Base-by-base conservation (phyloP, 495 filamentous ascomycete genomes). In the Xeromyces bisporus region DNA sequence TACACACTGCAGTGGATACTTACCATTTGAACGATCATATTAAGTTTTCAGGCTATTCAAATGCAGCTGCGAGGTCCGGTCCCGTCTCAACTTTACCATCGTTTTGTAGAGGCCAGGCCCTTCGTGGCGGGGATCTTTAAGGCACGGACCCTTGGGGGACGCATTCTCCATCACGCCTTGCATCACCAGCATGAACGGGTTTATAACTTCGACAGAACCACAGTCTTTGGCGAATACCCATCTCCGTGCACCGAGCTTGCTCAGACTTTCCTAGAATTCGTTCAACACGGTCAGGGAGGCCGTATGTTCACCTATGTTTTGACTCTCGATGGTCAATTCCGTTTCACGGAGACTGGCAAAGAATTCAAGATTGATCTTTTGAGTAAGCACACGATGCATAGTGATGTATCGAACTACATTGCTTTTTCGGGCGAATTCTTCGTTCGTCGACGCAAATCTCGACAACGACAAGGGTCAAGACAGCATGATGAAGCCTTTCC, bases 351-450 rank as follows among this genome's bases (percentile, higher is more conserved):
- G 50, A 96, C 87, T 0, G 86, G 86, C 6, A 83, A 86, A 36
- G 84, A 93, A 46, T 93, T 94, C 34, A 81, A 85, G 17, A 81
- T 96, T 34, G 86, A 94, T 46, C 51, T 96, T 35, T 54, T 96
- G 34, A 79, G 72, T 42, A 96, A 96, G 48, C 87, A 96, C 49
- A 91, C 80, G 18, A 85, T 96, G 77, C 87, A 96, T 46, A 84
- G 78, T 45, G 75, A 93, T 53, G 84, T 91, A 3, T 75, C 74
- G 10, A 77, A 77, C 12, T 91, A 93, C 48, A 78, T 96, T 35
- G 85, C 85, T 2, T 93, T 75, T 48, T 77, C 77, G 3, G 87
- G 87, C 10, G 87, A 96, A 50, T 96, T 96, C 50, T 91, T 93
- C 49, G 64, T 96, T 34, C 69, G 84, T 3, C 71, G 75, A 9